Base-by-base conservation (phyloP, 23 red algal species). In the Gracilaria domingensis region DNA sequence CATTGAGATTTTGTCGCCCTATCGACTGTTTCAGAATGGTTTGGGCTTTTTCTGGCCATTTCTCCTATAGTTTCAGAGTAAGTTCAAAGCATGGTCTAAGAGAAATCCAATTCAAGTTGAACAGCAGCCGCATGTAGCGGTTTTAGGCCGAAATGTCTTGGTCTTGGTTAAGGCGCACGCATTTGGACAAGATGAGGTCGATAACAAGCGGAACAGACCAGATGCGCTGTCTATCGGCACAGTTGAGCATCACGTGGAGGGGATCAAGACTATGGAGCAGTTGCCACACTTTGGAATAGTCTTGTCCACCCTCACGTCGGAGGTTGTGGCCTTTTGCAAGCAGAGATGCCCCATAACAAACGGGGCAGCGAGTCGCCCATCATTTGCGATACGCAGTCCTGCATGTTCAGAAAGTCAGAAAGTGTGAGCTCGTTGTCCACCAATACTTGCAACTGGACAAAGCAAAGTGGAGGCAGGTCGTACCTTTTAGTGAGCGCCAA, bases 221-320 rank as follows among this genome's bases (percentile, higher is more conserved):
- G 35, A 21, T 6, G 20, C 38, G 35, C 36, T 44, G 67, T 42
- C 67, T 35, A 1, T 4, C 20, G 16, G 67, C 67, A 20, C 4
- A 73, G 38, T 73, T 37, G 21, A 73, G 44, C 67, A 73, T 73
- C 67, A 73, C 35, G 8, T 73, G 35, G 36, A 73, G 36, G 7
- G 44, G 11, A 20, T 44, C 67, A 2, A 73, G 35, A 3, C 20
- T 9, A 35, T 42, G 35, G 1, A 73, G 28, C 34, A 73, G 67
- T 8, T 44, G 67, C 67, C 67, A 73, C 28, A 73, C 12, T 17
- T 24, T 73, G 16, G 12, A 2, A 44, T 73, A 73, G 8, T 23
- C 4, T 0, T 2, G 4, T 4, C 20, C 20, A 0, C 34, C 34
- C 12, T 44, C 67, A 4, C 65, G 29, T 32, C 29, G 29, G 13